phyloP scores from a whole-genome alignment of 306 rosid species.

The Corylus americana region DNA sequence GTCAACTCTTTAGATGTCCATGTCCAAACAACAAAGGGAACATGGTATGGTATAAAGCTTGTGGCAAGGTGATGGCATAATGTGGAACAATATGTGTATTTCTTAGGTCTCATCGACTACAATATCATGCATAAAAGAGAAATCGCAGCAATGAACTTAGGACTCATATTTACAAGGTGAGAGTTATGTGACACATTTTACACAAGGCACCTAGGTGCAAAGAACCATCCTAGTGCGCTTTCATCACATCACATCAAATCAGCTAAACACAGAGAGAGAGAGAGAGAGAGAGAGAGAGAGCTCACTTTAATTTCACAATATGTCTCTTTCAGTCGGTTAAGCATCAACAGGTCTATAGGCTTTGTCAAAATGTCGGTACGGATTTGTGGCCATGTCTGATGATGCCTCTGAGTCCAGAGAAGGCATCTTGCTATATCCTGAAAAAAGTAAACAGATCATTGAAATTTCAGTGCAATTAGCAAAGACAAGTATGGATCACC shows the following conservation, averaged over 20 bases:
- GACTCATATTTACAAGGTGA: neutral
- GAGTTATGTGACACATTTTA: neutral
- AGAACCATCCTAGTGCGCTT: neutral
- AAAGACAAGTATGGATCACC: neutral
- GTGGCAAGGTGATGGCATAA: too few relatives aligned
- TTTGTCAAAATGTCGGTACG: conserved; percentile 80
- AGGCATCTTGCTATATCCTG: conserved; percentile 95
- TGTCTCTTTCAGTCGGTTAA: conserved; percentile 80
- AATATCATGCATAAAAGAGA: neutral
- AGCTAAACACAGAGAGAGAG: too few relatives aligned
- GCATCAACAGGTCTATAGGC: conserved; percentile 82
- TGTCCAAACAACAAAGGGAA: neutral
- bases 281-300: conserved; percentile 10
- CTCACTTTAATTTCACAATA: conserved; percentile 90
- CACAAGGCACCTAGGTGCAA: neutral
- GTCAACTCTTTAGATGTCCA: neutral
- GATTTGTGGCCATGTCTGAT: conserved; percentile 95
- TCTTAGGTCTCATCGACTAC: too few relatives aligned
- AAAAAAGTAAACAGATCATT: conserved; percentile 21
- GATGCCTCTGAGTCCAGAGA: conserved; percentile 97
- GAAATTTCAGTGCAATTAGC: neutral
- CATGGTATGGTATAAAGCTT: neutral
- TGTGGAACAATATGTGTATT: too few relatives aligned
- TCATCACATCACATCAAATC: neutral
- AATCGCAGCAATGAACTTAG: neutral